Evolutionary conservation across 2,329 filamentous ascomycete genomes (phyloP).

Genomic region (Cucurbitaria berberidis): DNA sequence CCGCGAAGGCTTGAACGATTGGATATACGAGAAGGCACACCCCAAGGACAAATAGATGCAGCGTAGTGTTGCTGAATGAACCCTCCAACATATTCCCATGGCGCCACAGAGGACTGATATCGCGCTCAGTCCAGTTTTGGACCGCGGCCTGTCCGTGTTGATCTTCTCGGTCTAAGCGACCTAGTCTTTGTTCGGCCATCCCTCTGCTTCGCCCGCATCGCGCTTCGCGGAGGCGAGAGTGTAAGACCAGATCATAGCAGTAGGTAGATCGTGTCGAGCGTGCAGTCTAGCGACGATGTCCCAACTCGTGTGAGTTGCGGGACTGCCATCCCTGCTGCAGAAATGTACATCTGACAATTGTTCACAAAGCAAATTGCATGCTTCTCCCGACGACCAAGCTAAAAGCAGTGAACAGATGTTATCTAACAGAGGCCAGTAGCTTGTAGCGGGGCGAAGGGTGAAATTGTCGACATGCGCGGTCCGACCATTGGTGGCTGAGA

Average conservation of each 20-base stretch:
- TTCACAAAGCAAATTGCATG: background rate
- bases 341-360: background rate
- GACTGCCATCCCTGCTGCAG: background rate
- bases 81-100: background rate
- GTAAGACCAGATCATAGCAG: background rate
- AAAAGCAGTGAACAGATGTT: background rate
- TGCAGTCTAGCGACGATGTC: background rate
- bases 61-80: background rate
- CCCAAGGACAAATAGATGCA: conserved; percentile 27
- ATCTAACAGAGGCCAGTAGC: background rate
- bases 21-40: conserved; percentile 88
- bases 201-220: background rate
- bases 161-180: background rate
- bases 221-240: conserved; percentile 1
- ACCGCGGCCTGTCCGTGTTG: conserved; percentile 6
- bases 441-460: background rate
- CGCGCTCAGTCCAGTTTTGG: conserved; percentile 6
- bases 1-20: conserved; percentile 88
- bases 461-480: background rate
- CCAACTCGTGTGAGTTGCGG: background rate
- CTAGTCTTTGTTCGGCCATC: conserved; percentile 6
- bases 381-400: background rate
- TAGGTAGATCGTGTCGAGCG: conserved; percentile 1
- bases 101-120: background rate
- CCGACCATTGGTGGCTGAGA: conserved; percentile 18